Conservation (phyloP, 495 filamentous ascomycete species). For the Penicillium arizonense region DNA sequence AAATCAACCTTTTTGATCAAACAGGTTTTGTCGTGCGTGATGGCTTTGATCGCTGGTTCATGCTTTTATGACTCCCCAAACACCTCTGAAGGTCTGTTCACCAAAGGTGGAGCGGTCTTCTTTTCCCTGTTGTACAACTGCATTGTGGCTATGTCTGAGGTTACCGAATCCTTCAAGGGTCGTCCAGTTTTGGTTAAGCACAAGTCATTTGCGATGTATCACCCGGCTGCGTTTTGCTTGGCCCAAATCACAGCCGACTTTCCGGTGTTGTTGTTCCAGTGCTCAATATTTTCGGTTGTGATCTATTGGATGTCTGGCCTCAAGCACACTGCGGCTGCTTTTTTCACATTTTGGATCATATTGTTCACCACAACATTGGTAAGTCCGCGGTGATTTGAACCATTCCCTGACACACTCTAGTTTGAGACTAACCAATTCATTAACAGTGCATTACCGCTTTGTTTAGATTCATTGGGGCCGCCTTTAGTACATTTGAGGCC, state of each 20-base stretch:
- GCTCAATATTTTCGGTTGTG: constrained; percentile 62
- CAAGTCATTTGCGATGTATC: constrained; percentile 69
- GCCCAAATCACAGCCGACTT: constrained; percentile 68
- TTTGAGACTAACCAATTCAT: not conserved
- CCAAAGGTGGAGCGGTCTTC: constrained; percentile 57
- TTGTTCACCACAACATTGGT: constrained; percentile 36
- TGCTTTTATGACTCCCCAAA: constrained; percentile 37
- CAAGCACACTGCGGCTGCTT: constrained; percentile 42
- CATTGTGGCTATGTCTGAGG: constrained; percentile 67
- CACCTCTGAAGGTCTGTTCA: constrained; percentile 43
- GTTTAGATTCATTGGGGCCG: constrained; percentile 48
- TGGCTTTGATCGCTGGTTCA: constrained; percentile 40
- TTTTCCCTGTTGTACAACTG: constrained; percentile 72
- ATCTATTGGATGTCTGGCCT: constrained; percentile 70
- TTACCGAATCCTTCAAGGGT: constrained; percentile 65
- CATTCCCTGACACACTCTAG: not conserved
- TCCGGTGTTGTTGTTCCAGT: constrained; percentile 61
- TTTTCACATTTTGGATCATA: constrained; percentile 52
- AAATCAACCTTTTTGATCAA: constrained; percentile 59
- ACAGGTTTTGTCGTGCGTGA: constrained; percentile 38
- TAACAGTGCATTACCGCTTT: constrained; percentile 43
- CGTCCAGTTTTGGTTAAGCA: constrained; percentile 74
- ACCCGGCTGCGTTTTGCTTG: constrained; percentile 68
- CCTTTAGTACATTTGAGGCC: constrained; percentile 46
- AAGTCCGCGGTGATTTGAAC: not conserved